Evolutionary conservation across 1,284 basidiomycete genomes (phyloP).

Genomic region (Cystobasidium sp.): DNA sequence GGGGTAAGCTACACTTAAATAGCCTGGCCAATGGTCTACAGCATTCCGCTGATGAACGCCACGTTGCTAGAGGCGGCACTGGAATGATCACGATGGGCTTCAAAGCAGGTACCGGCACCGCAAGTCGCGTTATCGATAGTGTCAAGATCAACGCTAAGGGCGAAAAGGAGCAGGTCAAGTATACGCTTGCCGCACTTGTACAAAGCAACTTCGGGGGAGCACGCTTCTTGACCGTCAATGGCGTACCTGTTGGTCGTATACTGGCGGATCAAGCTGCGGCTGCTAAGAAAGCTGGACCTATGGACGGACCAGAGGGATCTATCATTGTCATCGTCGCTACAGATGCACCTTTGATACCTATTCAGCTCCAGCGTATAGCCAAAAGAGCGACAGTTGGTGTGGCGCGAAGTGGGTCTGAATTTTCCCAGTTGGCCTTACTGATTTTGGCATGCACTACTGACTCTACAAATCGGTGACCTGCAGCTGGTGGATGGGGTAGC

Average conservation of each 20-base stretch:
- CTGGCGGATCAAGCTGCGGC: slow-evolving; percentile 34
- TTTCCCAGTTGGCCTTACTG: not conserved
- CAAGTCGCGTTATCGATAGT: slow-evolving; percentile 46
- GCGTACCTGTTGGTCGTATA: slow-evolving; percentile 48
- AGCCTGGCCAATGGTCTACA: not conserved
- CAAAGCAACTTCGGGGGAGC: slow-evolving; percentile 50
- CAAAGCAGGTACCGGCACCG: slow-evolving; percentile 48
- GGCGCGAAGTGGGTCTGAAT: slow-evolving; percentile 40
- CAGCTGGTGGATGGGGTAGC: slow-evolving; percentile 38
- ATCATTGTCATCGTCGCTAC: slow-evolving; percentile 51
- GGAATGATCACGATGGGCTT: slow-evolving; percentile 50
- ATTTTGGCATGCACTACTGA: not conserved
- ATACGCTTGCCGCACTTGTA: slow-evolving; percentile 49
- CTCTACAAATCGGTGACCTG: not conserved
- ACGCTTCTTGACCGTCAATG: slow-evolving; percentile 47
- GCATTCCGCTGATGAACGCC: not conserved
- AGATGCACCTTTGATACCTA: slow-evolving; percentile 49
- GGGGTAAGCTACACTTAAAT: slow-evolving; percentile 10
- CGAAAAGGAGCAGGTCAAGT: slow-evolving; percentile 33
- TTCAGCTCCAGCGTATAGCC: slow-evolving; percentile 48
- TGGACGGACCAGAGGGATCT: slow-evolving; percentile 43
- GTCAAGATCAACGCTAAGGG: slow-evolving; percentile 37
- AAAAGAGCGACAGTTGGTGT: slow-evolving; percentile 47
- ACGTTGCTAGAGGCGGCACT: slow-evolving; percentile 45
- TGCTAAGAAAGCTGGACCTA: slow-evolving; percentile 40